Evolutionary conservation across 2,329 filamentous ascomycete genomes (phyloP).

Genomic region (Geoglossum cookeanum): DNA sequence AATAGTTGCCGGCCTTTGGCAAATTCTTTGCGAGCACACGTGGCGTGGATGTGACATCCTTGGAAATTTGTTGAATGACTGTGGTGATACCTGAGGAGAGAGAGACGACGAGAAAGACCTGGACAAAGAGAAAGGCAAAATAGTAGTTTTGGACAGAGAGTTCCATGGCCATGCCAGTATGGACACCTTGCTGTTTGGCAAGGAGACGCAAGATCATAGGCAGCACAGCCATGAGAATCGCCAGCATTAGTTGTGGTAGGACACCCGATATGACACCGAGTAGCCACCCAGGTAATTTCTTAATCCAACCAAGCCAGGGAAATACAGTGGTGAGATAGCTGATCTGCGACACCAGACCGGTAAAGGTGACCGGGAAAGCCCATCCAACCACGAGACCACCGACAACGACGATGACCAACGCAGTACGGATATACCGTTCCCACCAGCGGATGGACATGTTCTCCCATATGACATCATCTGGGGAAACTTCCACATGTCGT

Average conservation of each 20-base stretch:
- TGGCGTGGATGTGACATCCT: conserved; percentile 48
- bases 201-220: conserved; percentile 62
- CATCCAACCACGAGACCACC: conserved; percentile 66
- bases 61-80: conserved; percentile 41
- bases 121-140: conserved; percentile 85
- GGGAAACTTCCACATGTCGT: conserved; percentile 79
- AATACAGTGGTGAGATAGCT: conserved; percentile 45
- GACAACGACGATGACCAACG: conserved; percentile 44
- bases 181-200: conserved; percentile 54
- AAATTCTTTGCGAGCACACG: conserved; percentile 57
- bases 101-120: conserved; percentile 84
- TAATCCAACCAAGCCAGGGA: conserved; percentile 52
- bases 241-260: conserved; percentile 58
- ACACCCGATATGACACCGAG: conserved; percentile 66
- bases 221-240: conserved; percentile 59
- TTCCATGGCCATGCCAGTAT: conserved; percentile 61
- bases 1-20: conserved; percentile 82
- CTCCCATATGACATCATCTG: conserved; percentile 84
- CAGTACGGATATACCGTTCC: conserved; percentile 61
- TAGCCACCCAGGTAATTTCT: conserved; percentile 37
- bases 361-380: conserved; percentile 80
- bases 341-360: conserved; percentile 63
- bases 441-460: conserved; percentile 96
- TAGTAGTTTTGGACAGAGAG: conserved; percentile 84
- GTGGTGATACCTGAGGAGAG: conserved; percentile 58